Evolutionary conservation across 1,284 basidiomycete genomes (phyloP), one percentile per base, ranked within the genome.

Genomic region (Volvariella surrecta): DNA sequence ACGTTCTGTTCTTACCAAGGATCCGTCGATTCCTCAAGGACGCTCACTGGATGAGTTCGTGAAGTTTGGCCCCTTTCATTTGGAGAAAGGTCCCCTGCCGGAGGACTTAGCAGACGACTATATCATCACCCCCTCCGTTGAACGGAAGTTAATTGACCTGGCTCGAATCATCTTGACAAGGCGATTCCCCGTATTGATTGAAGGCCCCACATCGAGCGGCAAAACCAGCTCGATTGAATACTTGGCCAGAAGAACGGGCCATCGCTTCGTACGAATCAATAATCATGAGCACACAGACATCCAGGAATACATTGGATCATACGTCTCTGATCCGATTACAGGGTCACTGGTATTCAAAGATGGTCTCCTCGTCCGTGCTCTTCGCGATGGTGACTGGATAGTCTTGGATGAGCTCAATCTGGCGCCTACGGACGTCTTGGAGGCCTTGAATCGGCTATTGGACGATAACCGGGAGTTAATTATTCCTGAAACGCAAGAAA

Each of bases 231-330:
- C 96, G 0, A 83, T 99, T 45, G 94, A 98, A 65, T 98, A 96
- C 61, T 79, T 99, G 17, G 95, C 96, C 1, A 79, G 79, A 47
- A 76, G 89, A 46, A 98, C 95, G 0, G 95, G 96, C 0, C 96
- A 99, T 67, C 79, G 79, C 21, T 99, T 99, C 59, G 84, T 99
- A 20, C 89, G 96, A 30, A 98, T 99, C 75, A 99, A 99, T 68
- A 99, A 99, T 57, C 96, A 99, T 66, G 96, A 99, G 56, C 96
- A 99, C 59, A 99, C 96, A 3, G 96, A 99, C 61, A 94, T 95
- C 40, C 96, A 99, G 58, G 96, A 99, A 59, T 99, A 99, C 58
- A 74, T 99, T 41, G 96, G 96, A 4, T 94, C 93, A 0, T 99
- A 99, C 57, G 82, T 95, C 11, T 94, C 95, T 1, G 94, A 99